Evolutionary conservation across 2,329 filamentous ascomycete genomes (phyloP).

Genomic region (Metarhizium anisopliae): DNA sequence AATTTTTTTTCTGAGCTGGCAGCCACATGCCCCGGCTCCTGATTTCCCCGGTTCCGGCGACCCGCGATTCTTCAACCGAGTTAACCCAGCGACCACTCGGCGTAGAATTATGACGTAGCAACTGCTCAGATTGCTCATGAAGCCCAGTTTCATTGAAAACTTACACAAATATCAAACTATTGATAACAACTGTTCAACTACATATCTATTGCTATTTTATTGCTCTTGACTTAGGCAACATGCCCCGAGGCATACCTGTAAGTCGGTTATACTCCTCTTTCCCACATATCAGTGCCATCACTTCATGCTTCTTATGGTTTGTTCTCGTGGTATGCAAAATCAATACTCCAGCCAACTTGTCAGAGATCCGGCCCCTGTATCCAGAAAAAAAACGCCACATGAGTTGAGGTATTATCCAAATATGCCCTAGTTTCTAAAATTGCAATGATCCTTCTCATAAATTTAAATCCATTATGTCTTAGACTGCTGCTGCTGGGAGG

Average conservation of each 20-base stretch:
- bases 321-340: slow-evolving; percentile 1
- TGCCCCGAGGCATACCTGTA: slow-evolving; percentile 1
- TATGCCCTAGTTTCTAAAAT: not conserved
- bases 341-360: not conserved
- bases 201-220: slow-evolving; percentile 1
- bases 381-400: not conserved
- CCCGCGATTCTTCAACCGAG: not conserved
- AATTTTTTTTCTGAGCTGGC: slow-evolving; percentile 23
- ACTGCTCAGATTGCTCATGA: not conserved
- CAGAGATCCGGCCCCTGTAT: slow-evolving; percentile 1
- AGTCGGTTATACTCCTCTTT: not conserved
- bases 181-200: not conserved
- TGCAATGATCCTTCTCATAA: not conserved
- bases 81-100: not conserved
- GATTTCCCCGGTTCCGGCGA: slow-evolving; percentile 25
- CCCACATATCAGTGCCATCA: not conserved
- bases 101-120: not conserved
- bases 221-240: not conserved
- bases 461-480: slow-evolving; percentile 8
- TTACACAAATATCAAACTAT: not conserved
- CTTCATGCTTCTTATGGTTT: not conserved
- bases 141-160: not conserved
- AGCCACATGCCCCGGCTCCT: slow-evolving; percentile 13
- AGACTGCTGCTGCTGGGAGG: slow-evolving; percentile 26
- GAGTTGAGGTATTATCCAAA: not conserved